Base-by-base conservation (phyloP, 257 asterid genomes). In the Jasminum sambac region DNA sequence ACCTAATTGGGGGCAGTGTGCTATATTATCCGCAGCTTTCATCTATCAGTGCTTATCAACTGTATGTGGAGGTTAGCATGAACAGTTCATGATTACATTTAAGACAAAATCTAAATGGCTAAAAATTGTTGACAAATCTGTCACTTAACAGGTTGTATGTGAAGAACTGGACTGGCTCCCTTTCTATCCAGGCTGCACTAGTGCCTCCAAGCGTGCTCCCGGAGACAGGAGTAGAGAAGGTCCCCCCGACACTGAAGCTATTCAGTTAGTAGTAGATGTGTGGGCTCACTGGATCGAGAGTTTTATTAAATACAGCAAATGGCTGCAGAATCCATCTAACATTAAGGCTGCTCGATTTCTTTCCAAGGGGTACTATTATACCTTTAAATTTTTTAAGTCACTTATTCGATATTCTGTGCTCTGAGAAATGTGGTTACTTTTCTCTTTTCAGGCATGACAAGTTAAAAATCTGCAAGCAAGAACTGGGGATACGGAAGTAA, bases 151-250 rank as follows among this genome's bases (percentile, higher is more conserved):
- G 99, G 98, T 95, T 78, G 98, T 91, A 34, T 91, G 95, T 82
- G 99, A 95, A 81, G 99, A 95, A 90, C 89, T 95, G 71, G 99
- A 91, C 65, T 91, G 99, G 98, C 92, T 95, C 82, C 98, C 95
- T 41, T 89, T 91, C 82, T 89, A 88, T 81, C 98, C 98, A 67
- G 97, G 95, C 75, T 71, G 42, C 71, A 84, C 83, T 78, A 76
- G 79, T 69, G 75, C 75, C 74, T 73, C 83, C 69, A 90, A 80
- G 52, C 81, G 74, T 72, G 55, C 76, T 62, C 66, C 38, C 46
- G 92, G 80, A 73, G 90, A 91, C 87, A 89, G 84, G 72, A 81
- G 74, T 76, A 76, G 59, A 67, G 88, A 82, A 61, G 78, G 77
- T 38, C 85, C 90, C 57, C 95, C 95, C 43, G 91, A 89, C 83